Evolutionary conservation across 768 basidiomycete species (phyloP), one percentile per base, ranked within the genome.

Genomic region (Russula sp.): DNA sequence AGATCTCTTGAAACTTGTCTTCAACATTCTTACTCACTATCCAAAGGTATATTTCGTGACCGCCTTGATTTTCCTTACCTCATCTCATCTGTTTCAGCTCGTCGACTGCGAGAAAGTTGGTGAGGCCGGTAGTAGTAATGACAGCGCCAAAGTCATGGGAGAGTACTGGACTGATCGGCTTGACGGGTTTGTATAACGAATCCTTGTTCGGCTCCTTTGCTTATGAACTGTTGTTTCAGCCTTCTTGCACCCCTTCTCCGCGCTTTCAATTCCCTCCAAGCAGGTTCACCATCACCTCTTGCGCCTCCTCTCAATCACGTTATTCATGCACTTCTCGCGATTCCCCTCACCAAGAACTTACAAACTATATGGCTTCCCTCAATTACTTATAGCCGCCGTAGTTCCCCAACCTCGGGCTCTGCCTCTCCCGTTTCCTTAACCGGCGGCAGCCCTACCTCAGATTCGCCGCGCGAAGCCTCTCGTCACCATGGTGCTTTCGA

Each of bases 1-100:
- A 4, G 94, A 98, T 72, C 70, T 93, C 29, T 79, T 98, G 59
- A 98, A 98, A 70, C 78, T 93, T 50, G 77, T 82, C 3, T 94
- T 91, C 73, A 94, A 96, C 71, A 71, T 96, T 35, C 76, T 92
- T 54, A 71, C 84, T 45, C 87, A 89, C 70, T 93, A 91, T 72
- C 91, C 91, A 5, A 90, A 86, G 77, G 88, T 88, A 48, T 35
- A 74, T 70, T 18, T 7, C 18, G 6, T 41, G 57, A 35, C 47
- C 34, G 20, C 51, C 35, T 14, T 32, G 3, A 36, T 6, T 41
- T 0, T 2, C 54, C 16, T n/a, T 20, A n/a, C 13, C 36, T 48
- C 55, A 32, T 51, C 55, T 64, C 39, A 57, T 47, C 22, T 22
- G 2, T 51, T 43, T 34, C 49, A 62, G 62, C 54, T 60, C 41